Evolutionary conservation across 495 filamentous ascomycete genomes (phyloP).

Genomic region (Viridothelium virens): DNA sequence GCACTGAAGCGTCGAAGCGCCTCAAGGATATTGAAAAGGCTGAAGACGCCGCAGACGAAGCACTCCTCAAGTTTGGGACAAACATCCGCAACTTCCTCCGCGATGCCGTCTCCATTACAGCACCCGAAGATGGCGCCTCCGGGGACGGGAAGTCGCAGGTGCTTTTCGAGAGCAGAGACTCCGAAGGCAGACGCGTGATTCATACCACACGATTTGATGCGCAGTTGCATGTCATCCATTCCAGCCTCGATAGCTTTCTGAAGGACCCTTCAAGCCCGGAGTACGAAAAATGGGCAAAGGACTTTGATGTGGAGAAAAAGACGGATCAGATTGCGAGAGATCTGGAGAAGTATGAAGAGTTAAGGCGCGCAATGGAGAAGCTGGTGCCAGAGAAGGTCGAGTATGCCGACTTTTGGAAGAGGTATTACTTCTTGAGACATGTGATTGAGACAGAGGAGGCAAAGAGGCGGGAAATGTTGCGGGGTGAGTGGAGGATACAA

Average conservation of each 20-base stretch:
- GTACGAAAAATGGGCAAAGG: constrained; percentile 64
- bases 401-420: constrained; percentile 84
- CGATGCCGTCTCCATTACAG: constrained; percentile 75
- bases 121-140: constrained; percentile 31
- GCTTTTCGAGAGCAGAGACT: constrained; percentile 86
- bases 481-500: constrained; percentile 52
- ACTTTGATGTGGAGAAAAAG: constrained; percentile 74
- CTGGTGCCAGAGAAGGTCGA: constrained; percentile 83
- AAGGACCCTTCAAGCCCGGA: constrained; percentile 67
- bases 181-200: constrained; percentile 80
- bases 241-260: constrained; percentile 71
- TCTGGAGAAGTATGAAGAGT: constrained; percentile 78
- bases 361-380: constrained; percentile 89
- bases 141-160: constrained; percentile 39
- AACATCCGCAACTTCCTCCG: constrained; percentile 86
- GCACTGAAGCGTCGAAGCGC: constrained; percentile 70
- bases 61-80: constrained; percentile 82
- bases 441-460: constrained; percentile 95
- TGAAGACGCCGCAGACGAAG: constrained; percentile 96
- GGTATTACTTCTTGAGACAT: constrained; percentile 92
- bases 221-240: constrained; percentile 91
- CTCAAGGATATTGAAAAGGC: constrained; percentile 88
- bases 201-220: constrained; percentile 93
- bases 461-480: constrained; percentile 79
- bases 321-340: constrained; percentile 78